These are phyloP conservation scores for Panicum miliaceum DNA, from an alignment of 176 grass and related monocot species.

Conservation along the genomic window DNA sequence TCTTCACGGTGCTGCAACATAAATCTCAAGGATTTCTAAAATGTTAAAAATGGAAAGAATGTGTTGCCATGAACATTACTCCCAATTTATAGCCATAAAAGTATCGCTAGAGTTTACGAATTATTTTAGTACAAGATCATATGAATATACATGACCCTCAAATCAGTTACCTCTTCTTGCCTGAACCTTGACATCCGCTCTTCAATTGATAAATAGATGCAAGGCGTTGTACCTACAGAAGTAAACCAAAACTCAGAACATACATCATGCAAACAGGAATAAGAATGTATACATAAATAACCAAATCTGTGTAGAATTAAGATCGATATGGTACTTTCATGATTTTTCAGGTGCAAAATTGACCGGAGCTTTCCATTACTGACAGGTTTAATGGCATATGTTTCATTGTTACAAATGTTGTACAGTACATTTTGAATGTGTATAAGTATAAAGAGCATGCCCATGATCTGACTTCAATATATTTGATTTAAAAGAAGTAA, in stretches of 20 bases:
- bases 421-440: not conserved
- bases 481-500: constrained; percentile 8
- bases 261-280: not conserved
- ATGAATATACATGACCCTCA: not conserved
- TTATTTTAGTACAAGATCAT: constrained; percentile 10
- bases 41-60: constrained; percentile 18
- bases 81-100: not conserved
- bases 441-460: not conserved
- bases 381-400: not conserved
- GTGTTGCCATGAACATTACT: not conserved
- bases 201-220: constrained; percentile 88
- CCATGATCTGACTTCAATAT: not conserved
- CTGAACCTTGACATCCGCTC: constrained; percentile 79
- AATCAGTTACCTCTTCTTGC: constrained; percentile 83
- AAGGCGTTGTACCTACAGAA: constrained; percentile 76
- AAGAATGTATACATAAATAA: not conserved
- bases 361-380: not conserved
- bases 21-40: constrained; percentile 23
- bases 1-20: constrained; percentile 13
- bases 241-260: constrained; percentile 31
- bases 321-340: not conserved
- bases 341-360: constrained; percentile 5
- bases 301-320: not conserved
- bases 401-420: not conserved
- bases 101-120: not conserved